Percentiles rank a stretch among this genome's conserved stretches.
These are phyloP conservation scores for Pelagomonas calceolata DNA, from an alignment of 108 stramenopile genomes.

Conservation along the genomic window DNA sequence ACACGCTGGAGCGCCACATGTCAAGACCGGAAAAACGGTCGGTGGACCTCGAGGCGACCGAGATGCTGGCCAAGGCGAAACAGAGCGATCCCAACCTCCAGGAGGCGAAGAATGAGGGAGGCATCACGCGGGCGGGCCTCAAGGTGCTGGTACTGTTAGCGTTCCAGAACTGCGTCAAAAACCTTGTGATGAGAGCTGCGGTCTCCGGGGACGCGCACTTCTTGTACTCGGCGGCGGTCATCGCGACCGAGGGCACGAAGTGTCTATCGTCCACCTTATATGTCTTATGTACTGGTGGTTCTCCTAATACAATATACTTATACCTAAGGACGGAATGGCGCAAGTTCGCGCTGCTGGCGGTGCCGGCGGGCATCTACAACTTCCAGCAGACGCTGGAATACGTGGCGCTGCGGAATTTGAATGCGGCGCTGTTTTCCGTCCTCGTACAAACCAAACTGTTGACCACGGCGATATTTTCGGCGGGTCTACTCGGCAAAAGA, in stretches of 20 bases:
- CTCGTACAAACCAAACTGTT: constrained; percentile 82
- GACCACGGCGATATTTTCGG: constrained; percentile 80
- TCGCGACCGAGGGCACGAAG: constrained; percentile 57
- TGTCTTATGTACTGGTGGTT: constrained; percentile 30
- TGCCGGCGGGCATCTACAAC: constrained; percentile 85
- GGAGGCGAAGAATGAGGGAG: no score
- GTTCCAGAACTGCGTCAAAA: constrained; percentile 66
- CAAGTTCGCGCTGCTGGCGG: constrained; percentile 51
- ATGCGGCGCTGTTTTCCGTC: constrained; percentile 82
- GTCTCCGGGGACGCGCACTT: constrained; percentile 33
- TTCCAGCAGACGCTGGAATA: constrained; percentile 91
- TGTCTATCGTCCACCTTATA: constrained; percentile 41
- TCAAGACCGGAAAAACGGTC: no score
- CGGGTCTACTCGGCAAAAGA: constrained; percentile 60
- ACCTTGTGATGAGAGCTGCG: constrained; percentile 52
- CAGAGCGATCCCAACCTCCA: no score
- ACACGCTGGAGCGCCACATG: no score
- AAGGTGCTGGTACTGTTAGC: constrained; percentile 57
- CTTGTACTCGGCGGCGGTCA: constrained; percentile 58
- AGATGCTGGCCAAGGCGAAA: no score
- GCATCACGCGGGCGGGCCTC: no score
- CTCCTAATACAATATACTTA: neutral
- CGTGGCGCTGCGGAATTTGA: constrained; percentile 77
- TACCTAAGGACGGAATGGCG: neutral
- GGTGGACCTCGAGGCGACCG: no score